Evolutionary conservation across 352 stramenopile genomes (phyloP).

Genomic region (Pythium myriotylum): DNA sequence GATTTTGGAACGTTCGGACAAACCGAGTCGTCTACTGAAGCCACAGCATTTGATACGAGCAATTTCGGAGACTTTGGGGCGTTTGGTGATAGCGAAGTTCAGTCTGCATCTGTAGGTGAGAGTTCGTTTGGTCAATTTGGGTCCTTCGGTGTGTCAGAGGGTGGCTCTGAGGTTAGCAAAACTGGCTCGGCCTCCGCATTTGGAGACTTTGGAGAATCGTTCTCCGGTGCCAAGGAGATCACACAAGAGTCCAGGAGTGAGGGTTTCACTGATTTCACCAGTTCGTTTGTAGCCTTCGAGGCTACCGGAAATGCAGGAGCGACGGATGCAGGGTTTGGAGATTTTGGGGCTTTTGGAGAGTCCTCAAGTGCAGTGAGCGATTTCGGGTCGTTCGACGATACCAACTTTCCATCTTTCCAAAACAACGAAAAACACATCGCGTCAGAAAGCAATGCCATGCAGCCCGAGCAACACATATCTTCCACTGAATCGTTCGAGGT

Average conservation of each 20-base stretch:
- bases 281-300: not conserved
- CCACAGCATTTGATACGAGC: too few relatives aligned
- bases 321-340: not conserved
- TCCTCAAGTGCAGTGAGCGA: too few relatives aligned
- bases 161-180: not conserved
- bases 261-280: not conserved
- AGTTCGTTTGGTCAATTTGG: constrained; percentile 12
- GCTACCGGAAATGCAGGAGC: not conserved
- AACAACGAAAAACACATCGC: too few relatives aligned
- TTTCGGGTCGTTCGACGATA: too few relatives aligned
- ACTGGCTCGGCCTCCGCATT: not conserved
- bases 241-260: not conserved
- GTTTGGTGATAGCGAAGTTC: not conserved
- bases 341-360: constrained; percentile 1
- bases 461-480: too few relatives aligned
- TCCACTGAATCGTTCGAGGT: too few relatives aligned
- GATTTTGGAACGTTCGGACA: constrained; percentile 5
- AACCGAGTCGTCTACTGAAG: too few relatives aligned
- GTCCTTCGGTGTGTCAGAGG: not conserved
- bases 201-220: not conserved
- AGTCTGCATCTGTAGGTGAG: not conserved
- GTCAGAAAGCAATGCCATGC: too few relatives aligned
- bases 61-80: constrained; percentile 6
- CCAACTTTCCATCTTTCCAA: too few relatives aligned
- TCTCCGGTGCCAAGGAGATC: not conserved